Evolutionary conservation across 2,329 filamentous ascomycete genomes (phyloP), one percentile per base, ranked within the genome.

Genomic region (Penicillium sp.): DNA sequence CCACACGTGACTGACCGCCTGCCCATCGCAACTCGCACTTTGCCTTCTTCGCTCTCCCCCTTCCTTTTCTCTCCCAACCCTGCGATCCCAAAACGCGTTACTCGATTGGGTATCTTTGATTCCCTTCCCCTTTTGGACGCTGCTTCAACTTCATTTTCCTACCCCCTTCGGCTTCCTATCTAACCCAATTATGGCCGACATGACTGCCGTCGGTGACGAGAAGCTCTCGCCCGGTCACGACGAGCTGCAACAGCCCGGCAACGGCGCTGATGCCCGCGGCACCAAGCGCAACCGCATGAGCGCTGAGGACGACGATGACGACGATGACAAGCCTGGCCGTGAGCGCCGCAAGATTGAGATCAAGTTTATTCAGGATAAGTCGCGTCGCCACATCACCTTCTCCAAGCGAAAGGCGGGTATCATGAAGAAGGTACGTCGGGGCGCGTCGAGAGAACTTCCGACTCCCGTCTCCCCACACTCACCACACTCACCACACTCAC

Each of bases 301-400:
- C 60, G 73, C 85, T 57, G 91, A 97, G 66, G 93, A 97, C 65
- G 93, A 97, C 55, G 91, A 97, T 53, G 93, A 97, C 53, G 90
- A 97, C 58, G 90, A 95, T 58, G 91, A 96, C 70, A 97, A 97
- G 81, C 88, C 88, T 50, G 89, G 89, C 64, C 90, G 93, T 71
- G 93, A 97, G 80, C 85, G 93, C 66, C 84, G 93, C 74, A 98
- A 98, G 85, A 98, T 98, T 62, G 93, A 98, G 73, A 98, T 98
- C 76, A 98, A 98, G 80, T 98, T 98, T 75, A 98, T 98, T 71
- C 91, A 90, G 72, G 93, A 98, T 74, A 98, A 98, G 78, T 97
- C 91, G 74, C 89, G 93, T 74, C 86, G 93, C 50, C 93, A 98
- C 76, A 98, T 97, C 68, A 97, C 93, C 62, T 97, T 98, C 71